Base-by-base conservation (phyloP, 2,329 filamentous ascomycete species). In the Nigrospora sphaerica region DNA sequence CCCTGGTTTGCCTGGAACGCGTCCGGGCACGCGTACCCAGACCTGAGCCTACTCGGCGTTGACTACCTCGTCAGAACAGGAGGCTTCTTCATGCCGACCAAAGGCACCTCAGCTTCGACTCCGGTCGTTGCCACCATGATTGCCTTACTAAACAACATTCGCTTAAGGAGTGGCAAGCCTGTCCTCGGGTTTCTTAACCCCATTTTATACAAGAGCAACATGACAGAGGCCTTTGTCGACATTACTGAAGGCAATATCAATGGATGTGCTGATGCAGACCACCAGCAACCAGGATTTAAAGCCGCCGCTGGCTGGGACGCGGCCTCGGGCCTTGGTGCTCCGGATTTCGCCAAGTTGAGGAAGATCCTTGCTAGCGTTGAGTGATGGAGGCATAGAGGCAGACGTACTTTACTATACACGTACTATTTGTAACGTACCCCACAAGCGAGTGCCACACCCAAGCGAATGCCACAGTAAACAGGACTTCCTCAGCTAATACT, bases 41-140 rank as follows among this genome's bases (percentile, higher is more conserved):
- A 80, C 55, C 64, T 80, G 17, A 62, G 74, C 12, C 73, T 72
- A 23, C 75, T 80, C 4, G 56, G 54, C 11, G 49, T 61, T 55
- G 60, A 64, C 33, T 73, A 64, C 48, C 46, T 65, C 6, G 61
- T 73, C 41, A 54, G 65, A 35, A 64, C 69, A 44, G 57, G 69
- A 17, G 66, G 66, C 1, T 38, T 38, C 19, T 46, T 48, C 23
- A 51, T 39, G 50, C 58, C 11, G 60, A 51, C 53, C 14, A 52
- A 51, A 16, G 61, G 62, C 11, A 64, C 60, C 2, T 59, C 55
- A 23, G 78, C 78, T 2, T 74, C 73, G 34, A 70, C 77, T 4
- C 78, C 78, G 0, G 69, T 79, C 0, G 61, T 81, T 17, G 77
- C 76, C 5, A 64, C 74, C 19, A 70, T 81, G 58, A 62, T 82